phyloP scores from a whole-genome alignment of 2,329 filamentous ascomycete genomes.

The Lecanicillium sp. region DNA sequence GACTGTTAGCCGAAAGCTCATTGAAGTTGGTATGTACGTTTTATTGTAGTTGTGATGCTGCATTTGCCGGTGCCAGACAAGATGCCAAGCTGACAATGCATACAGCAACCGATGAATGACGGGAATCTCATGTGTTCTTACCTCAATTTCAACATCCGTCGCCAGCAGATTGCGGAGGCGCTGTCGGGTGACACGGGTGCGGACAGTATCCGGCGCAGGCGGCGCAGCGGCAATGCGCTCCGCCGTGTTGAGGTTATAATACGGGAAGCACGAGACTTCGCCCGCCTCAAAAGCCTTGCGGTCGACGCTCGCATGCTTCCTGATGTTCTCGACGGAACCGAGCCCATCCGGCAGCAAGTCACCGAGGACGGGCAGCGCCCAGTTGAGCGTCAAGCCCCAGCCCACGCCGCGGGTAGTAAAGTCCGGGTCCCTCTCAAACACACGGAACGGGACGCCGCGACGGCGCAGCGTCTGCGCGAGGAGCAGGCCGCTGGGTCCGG shows the following conservation, averaged over 20 bases:
- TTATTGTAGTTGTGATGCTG: too few relatives aligned
- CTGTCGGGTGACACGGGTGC: slow-evolving; percentile 43
- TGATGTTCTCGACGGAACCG: slow-evolving; percentile 31
- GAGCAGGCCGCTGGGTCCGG: slow-evolving; percentile 32
- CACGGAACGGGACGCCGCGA: slow-evolving; percentile 33
- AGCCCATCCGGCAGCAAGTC: slow-evolving; percentile 44
- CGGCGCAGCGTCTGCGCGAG: slow-evolving; percentile 30
- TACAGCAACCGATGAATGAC: too few relatives aligned
- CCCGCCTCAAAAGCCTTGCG: slow-evolving; percentile 42
- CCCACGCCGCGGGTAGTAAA: slow-evolving; percentile 44
- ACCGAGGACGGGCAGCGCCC: slow-evolving; percentile 49
- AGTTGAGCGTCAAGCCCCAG: slow-evolving; percentile 61
- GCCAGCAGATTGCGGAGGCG: slow-evolving; percentile 40
- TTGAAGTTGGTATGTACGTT: neutral
- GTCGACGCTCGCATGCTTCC: slow-evolving; percentile 46
- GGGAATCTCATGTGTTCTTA: too few relatives aligned
- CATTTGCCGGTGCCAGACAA: too few relatives aligned
- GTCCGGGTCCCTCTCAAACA: slow-evolving; percentile 49
- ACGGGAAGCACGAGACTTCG: slow-evolving; percentile 43
- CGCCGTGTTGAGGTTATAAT: slow-evolving; percentile 49
- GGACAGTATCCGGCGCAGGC: slow-evolving; percentile 35
- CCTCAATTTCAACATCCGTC: slow-evolving; percentile 41
- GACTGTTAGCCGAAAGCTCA: neutral
- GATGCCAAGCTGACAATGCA: too few relatives aligned
- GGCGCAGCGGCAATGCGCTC: slow-evolving; percentile 36